Evolutionary conservation across 2,329 filamentous ascomycete genomes (phyloP), one percentile per base, ranked within the genome.

Genomic region (Aspergillus alliaceus): DNA sequence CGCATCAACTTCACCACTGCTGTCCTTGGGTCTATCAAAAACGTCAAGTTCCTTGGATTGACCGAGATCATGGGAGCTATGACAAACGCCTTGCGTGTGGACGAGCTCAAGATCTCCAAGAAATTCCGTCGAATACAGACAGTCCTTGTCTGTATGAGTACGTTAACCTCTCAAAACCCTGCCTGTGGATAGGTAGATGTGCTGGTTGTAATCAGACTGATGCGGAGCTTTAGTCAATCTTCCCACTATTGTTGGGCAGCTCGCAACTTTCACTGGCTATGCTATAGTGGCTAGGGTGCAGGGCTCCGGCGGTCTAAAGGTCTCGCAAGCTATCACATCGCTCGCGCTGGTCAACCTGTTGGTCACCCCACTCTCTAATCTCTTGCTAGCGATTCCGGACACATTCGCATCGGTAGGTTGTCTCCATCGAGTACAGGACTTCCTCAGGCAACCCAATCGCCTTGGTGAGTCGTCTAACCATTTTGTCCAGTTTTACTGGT

Each of bases 1-100:
- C 72, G 78, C 3, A 72, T 81, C 22, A 73, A 71, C 20, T 68
- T 73, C 34, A 80, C 77, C 0, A 66, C 73, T 11, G 68, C 68
- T 20, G 69, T 76, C 5, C 61, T 80, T 0, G 72, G 71, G 0
- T 73, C 70, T 24, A 77, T 80, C 64, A 77, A 75, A 50, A 71
- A 68, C 25, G 65, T 79, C 51, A 79, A 78, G 52, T 69, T 78
- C 11, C 70, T 75, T 0, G 78, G 77, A 0, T 37, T 64, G 7
- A 51, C 57, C 24, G 53, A 60, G n/a, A 34, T 48, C 0, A 61
- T 63, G 63, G 77, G 4, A 66, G 61, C 27, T 58, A 70, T 59
- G 24, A 59, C 70, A 5, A 58, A 67, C 20, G 44, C 29, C 6
- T 55, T 68, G 6, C 59, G 68, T 11, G 27, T 53, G 2, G 56